Evolutionary conservation across 2,329 filamentous ascomycete species (phyloP).

Genomic region (Claviceps fusiformis): DNA sequence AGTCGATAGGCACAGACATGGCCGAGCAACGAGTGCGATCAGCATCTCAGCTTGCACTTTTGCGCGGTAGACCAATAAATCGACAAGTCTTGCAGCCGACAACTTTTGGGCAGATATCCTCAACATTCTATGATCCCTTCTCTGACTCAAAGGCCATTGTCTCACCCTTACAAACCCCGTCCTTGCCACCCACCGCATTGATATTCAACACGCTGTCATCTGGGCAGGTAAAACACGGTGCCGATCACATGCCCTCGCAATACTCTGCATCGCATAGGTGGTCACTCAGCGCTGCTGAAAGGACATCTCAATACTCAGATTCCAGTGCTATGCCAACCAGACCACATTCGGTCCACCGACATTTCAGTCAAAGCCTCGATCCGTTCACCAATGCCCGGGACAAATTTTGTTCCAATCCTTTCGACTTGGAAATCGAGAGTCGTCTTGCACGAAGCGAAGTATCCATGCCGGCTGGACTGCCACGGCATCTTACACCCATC

Average conservation of each 20-base stretch:
- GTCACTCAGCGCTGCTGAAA: conserved; percentile 20
- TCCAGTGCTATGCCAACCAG: conserved; percentile 20
- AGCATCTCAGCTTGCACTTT: not conserved
- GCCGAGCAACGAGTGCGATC: not conserved
- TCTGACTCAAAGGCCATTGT: conserved; percentile 33
- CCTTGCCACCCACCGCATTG: conserved; percentile 2
- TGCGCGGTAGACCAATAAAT: not conserved
- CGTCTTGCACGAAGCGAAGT: conserved; percentile 8
- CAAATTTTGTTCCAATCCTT: conserved; percentile 50
- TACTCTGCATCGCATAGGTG: conserved; percentile 35
- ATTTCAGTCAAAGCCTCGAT: conserved; percentile 24
- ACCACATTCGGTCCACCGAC: conserved; percentile 22
- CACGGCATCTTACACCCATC: conserved; percentile 23
- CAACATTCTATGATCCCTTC: conserved; percentile 27
- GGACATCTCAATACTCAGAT: conserved; percentile 15
- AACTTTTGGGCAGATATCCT: not conserved
- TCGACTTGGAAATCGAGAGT: conserved; percentile 41
- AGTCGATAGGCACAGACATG: not conserved
- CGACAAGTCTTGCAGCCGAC: not conserved
- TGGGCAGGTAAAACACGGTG: not conserved
- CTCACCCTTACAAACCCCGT: conserved; percentile 6
- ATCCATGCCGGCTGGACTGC: conserved; percentile 9
- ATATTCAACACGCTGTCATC: not conserved
- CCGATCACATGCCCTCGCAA: conserved; percentile 18
- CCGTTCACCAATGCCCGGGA: conserved; percentile 34